Base-by-base conservation (phyloP, 441 rosid genomes). In the Gossypium trilobum region DNA sequence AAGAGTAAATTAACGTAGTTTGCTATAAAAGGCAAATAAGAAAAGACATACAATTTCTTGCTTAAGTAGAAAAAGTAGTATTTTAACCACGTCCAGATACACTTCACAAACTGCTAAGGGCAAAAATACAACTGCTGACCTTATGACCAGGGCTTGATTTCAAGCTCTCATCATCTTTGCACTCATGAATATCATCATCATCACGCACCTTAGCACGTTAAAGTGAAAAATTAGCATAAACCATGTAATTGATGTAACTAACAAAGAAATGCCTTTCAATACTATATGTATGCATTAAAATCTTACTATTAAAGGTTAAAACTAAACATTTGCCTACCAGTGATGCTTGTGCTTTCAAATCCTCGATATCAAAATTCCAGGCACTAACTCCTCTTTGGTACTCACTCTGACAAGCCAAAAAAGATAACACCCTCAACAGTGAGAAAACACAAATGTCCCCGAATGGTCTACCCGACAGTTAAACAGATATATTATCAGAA, bases 341-440 rank as follows among this genome's bases (percentile, higher is more conserved):
- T 19, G 98, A 90, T 71, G 99, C 98, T 82, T 93, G 99, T 70
- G 87, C 89, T 86, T 91, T 95, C 75, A 95, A 82, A 89, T 95
- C 99, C 71, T 86, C 95, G 73, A 95, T 48, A 73, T 95, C 98
- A 79, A 95, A 95, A 78, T 95, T 90, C 99, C 99, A 95, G 73
- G 99, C 98, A 81, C 99, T 95, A 72, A 95, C 99, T 81, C 99
- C 99, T 81, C 97, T 81, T 75, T 95, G 89, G 81, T 93, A 95
- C 83, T 95, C 99, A 72, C 96, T 93, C 99, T 95, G 87, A 78
- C 75, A 82, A 8, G 29, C 72, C 67, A 5, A 77, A 76, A 71
- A 39, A 72, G 39, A 52, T 10, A 50, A 48, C 46, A 68, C 42
- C 9, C 61, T 19, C 61, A 68, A 14, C 27, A 58, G 74, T 36